Evolutionary conservation across 768 basidiomycete species (phyloP).

Genomic region (Agaricus sinodeliciosus): DNA sequence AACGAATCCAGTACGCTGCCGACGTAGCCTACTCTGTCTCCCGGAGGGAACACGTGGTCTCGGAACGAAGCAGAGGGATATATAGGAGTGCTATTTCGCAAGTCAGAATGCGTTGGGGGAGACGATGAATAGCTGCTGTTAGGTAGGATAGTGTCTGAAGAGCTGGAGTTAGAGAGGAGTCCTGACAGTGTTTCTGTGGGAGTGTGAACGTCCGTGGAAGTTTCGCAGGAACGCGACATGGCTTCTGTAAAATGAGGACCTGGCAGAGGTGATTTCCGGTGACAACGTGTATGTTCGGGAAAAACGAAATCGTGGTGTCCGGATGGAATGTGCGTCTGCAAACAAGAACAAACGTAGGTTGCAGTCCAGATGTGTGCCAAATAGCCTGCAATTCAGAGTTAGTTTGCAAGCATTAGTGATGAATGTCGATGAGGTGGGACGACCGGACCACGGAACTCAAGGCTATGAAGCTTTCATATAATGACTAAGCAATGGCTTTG

Average conservation of each 20-base stretch:
- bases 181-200: neutral
- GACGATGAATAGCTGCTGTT: neutral
- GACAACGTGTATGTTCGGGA: slow-evolving; percentile 3
- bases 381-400: neutral
- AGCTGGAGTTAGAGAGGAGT: neutral
- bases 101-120: neutral
- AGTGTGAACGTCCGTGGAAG: neutral
- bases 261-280: slow-evolving; percentile 2
- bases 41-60: neutral
- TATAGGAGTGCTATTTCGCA: neutral
- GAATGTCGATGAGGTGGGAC: neutral
- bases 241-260: neutral
- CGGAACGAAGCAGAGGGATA: neutral
- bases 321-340: neutral
- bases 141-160: neutral
- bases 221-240: neutral
- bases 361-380: neutral
- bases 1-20: slow-evolving; percentile 29
- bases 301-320: neutral
- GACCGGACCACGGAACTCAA: neutral
- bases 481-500: neutral
- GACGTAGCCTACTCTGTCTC: neutral
- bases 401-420: slow-evolving; percentile 1
- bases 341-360: neutral
- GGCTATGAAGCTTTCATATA: neutral